Evolutionary conservation across 345 rosid genomes (phyloP), one percentile per base, ranked within the genome.

Genomic region (Sonneratia alba): DNA sequence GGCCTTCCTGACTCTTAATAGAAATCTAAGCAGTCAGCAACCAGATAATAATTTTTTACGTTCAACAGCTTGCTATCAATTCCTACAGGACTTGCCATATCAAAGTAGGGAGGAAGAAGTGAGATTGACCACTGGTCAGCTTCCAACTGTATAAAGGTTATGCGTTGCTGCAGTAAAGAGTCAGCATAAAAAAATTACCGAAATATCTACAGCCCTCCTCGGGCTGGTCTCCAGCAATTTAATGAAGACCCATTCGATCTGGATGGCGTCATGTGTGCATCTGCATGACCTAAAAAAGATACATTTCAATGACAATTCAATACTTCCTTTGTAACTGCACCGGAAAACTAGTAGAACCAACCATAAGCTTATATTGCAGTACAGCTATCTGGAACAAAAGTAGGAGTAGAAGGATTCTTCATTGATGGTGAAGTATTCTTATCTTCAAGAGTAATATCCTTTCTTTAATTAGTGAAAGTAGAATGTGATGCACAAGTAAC

Each of bases 221-320:
- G 86, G 64, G 89, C 77, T 66, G 93, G 91, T 73, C 96, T 86
- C 96, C 91, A 88, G 77, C 83, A 78, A 80, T 84, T 83, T 53
- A 76, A 75, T 18, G 87, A 71, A 71, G 97, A 77, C 73, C 81
- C 82, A 85, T 87, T 92, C 73, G 89, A 85, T 21, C 83, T 80
- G 59, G 77, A 73, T 36, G 92, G 87, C 75, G 77, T 80, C 72
- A 82, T 70, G 81, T 80, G 84, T 3, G 89, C 68, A 74, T 86
- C 87, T 79, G 74, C 82, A 77, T 84, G 94, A 85, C 89, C 97
- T 91, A 81, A 68, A 79, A 69, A 9, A 56, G 49, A 74, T 36
- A 73, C 77, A 77, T 47, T 55, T 69, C 18, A 72, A 78, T 66
- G 53, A 70, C 55, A 69, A 66, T 48, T 24, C 36, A n/a, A 47